Conservation (phyloP, 2,329 filamentous ascomycete species). For the Fusarium hostae region DNA sequence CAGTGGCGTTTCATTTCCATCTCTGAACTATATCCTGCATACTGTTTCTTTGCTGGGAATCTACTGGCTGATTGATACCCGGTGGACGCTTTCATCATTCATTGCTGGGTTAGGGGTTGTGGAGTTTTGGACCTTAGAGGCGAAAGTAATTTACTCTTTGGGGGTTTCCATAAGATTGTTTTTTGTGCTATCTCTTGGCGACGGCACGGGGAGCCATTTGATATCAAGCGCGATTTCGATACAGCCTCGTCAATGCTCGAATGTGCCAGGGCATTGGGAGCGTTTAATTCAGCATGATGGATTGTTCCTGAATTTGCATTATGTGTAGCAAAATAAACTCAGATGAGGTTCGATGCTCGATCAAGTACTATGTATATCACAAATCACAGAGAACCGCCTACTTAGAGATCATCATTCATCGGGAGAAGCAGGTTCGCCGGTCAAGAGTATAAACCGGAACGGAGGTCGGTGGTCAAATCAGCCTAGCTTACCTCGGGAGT, state of each 20-base stretch:
- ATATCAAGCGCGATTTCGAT: not conserved
- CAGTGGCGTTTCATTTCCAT: constrained; percentile 12
- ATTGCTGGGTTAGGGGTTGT: constrained; percentile 3
- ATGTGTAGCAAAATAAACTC: not conserved
- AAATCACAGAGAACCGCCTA: not conserved
- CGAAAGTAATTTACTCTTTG: not conserved
- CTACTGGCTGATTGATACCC: constrained; percentile 33
- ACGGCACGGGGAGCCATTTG: not conserved
- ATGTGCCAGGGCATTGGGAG: not conserved
- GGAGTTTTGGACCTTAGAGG: constrained; percentile 11
- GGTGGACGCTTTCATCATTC: constrained; percentile 13
- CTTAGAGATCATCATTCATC: constrained; percentile 2
- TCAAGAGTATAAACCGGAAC: constrained; percentile 17
- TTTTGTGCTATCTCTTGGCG: not conserved
- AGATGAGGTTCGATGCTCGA: not conserved
- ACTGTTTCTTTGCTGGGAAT: constrained; percentile 9
- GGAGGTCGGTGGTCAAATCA: constrained; percentile 5
- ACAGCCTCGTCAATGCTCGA: not conserved
- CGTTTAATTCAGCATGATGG: not conserved
- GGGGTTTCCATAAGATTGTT: not conserved
- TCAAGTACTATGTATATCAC: not conserved
- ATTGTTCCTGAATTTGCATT: not conserved
- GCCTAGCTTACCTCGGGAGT: constrained; percentile 32
- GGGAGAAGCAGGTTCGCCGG: constrained; percentile 13
- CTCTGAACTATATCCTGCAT: not conserved